Conservation (phyloP, 371 early-diverging fungal species). For the Mucor ambiguus region DNA sequence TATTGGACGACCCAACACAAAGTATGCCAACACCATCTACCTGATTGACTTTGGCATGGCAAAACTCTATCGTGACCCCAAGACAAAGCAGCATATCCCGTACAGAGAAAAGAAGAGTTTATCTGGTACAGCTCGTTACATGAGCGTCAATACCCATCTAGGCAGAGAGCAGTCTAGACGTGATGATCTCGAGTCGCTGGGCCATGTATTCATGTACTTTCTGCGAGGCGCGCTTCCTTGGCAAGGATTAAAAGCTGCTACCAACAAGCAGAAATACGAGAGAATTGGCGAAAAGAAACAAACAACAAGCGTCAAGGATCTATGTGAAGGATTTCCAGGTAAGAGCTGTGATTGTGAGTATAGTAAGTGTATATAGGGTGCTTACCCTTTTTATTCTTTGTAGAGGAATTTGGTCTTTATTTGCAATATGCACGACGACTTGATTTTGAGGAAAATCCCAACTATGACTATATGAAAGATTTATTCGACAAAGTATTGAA, state of each 20-base stretch:
- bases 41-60: conserved; percentile 98
- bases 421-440: conserved; percentile 71
- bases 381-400: neutral
- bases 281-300: conserved; percentile 97
- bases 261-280: conserved; percentile 97
- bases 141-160: conserved; percentile 96
- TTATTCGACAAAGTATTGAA: conserved; percentile 83
- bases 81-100: conserved; percentile 93
- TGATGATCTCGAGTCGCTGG: conserved; percentile 98
- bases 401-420: conserved; percentile 85
- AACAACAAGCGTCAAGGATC: conserved; percentile 79
- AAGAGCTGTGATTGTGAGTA: neutral
- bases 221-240: conserved; percentile 95
- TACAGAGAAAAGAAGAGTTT: conserved; percentile 90
- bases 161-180: conserved; percentile 96
- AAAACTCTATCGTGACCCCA: conserved; percentile 92
- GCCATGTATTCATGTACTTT: conserved; percentile 98
- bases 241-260: conserved; percentile 97
- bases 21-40: conserved; percentile 67
- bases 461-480: conserved; percentile 83
- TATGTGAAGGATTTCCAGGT: conserved; percentile 86
- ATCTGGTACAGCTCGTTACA: conserved; percentile 97
- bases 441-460: conserved; percentile 92
- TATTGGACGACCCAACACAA: conserved; percentile 79
- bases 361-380: neutral